These are phyloP conservation scores for Pythium scleroteichum DNA, from an alignment of 352 stramenopile genomes.

Conservation along the genomic window DNA sequence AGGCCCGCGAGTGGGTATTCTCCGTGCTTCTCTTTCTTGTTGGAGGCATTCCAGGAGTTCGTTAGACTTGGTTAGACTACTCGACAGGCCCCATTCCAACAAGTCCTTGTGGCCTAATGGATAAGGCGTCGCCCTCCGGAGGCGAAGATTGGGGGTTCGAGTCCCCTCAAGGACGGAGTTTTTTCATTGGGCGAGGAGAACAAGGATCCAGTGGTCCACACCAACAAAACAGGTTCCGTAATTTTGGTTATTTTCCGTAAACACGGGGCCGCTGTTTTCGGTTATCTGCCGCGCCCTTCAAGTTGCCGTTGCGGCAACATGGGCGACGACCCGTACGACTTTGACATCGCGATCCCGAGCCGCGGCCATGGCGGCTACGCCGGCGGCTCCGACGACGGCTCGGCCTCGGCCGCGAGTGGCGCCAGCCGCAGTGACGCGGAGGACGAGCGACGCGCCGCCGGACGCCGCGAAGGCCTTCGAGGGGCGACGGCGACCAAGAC, in stretches of 20 bases:
- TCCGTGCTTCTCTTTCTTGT: slow-evolving; percentile 2
- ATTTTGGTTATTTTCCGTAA: neutral
- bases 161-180: slow-evolving; percentile 64
- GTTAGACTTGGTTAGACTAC: neutral
- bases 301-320: slow-evolving; percentile 6
- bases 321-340: slow-evolving; percentile 39
- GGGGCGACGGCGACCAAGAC: slow-evolving; percentile 3
- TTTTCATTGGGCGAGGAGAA: slow-evolving; percentile 13
- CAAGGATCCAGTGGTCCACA: slow-evolving; percentile 4
- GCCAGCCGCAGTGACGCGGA: slow-evolving; percentile 8
- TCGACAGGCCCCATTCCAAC: neutral
- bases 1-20: slow-evolving; percentile 17
- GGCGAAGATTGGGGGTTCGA: slow-evolving; percentile 72
- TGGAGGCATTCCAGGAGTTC: neutral
- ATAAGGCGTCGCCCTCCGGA: slow-evolving; percentile 77
- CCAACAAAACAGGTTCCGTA: neutral
- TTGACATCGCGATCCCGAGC: slow-evolving; percentile 50
- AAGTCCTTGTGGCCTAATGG: slow-evolving; percentile 65
- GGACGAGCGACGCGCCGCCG: neutral
- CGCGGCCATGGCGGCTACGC: too few species aligned
- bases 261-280: too few species aligned
- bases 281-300: too few species aligned
- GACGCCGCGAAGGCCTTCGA: neutral
- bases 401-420: slow-evolving; percentile 9
- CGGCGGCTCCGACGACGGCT: too few species aligned